These are phyloP conservation scores for Peniophora sp. DNA, from an alignment of 1,284 basidiomycete species.

Conservation along the genomic window DNA sequence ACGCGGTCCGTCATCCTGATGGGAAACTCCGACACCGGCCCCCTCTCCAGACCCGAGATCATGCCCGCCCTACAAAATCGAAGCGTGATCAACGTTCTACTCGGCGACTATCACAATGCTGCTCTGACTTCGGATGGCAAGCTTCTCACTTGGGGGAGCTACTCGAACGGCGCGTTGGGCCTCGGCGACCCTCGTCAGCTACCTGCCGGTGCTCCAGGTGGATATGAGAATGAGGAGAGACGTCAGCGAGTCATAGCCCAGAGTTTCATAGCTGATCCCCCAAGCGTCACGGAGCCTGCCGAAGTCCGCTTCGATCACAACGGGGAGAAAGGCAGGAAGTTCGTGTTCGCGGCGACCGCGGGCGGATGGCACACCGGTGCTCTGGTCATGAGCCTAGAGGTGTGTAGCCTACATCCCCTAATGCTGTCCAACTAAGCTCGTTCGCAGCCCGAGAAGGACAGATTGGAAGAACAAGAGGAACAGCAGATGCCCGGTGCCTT, in stretches of 20 bases:
- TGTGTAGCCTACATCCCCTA: conserved; percentile 14
- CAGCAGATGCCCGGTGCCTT: not conserved
- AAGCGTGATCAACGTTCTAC: conserved; percentile 73
- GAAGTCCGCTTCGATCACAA: conserved; percentile 61
- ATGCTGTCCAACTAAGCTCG: not conserved
- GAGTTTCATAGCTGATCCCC: conserved; percentile 25
- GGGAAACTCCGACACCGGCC: conserved; percentile 38
- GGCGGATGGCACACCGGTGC: conserved; percentile 87
- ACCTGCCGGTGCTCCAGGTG: conserved; percentile 50
- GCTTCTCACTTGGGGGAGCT: conserved; percentile 79
- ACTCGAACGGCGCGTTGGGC: conserved; percentile 74
- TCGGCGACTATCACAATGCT: conserved; percentile 87
- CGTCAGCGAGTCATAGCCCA: conserved; percentile 6
- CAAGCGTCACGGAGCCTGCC: conserved; percentile 49
- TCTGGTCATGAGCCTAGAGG: conserved; percentile 73
- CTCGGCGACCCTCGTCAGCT: conserved; percentile 62
- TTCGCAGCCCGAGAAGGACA: conserved; percentile 9
- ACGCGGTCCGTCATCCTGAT: conserved; percentile 58
- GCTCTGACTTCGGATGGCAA: conserved; percentile 75
- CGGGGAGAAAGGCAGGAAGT: conserved; percentile 39
- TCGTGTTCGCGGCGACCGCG: conserved; percentile 73
- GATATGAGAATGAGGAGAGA: conserved; percentile 30
- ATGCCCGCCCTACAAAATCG: conserved; percentile 66
- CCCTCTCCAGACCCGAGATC: conserved; percentile 43
- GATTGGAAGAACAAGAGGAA: conserved; percentile 1